Evolutionary conservation across 2,329 filamentous ascomycete genomes (phyloP).

Genomic region (Hymenoscyphus scutula): DNA sequence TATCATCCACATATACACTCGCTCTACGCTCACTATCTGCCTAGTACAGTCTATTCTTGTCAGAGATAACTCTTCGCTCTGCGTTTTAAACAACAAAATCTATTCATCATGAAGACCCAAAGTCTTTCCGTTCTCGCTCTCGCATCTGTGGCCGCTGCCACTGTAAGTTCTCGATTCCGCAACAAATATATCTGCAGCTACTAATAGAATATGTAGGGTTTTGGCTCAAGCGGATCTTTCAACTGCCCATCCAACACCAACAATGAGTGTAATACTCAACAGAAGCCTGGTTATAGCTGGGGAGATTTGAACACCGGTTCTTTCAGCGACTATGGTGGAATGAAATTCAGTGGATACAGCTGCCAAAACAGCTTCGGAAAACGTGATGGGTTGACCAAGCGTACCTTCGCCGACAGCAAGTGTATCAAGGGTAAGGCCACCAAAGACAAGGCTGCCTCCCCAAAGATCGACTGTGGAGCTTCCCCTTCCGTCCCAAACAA

Average conservation of each 20-base stretch:
- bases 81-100: constrained; percentile 23
- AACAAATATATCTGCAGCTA: neutral
- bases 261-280: constrained; percentile 73
- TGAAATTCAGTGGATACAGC: constrained; percentile 70
- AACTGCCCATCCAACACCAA: constrained; percentile 68
- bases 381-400: constrained; percentile 50
- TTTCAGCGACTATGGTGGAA: constrained; percentile 67
- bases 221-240: constrained; percentile 56
- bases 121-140: constrained; percentile 43
- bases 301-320: constrained; percentile 56
- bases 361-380: constrained; percentile 62
- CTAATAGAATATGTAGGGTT: constrained; percentile 39
- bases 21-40: constrained; percentile 28
- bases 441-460: constrained; percentile 46
- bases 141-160: constrained; percentile 47
- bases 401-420: constrained; percentile 44
- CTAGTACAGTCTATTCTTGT: constrained; percentile 26
- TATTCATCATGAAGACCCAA: constrained; percentile 42
- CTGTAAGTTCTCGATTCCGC: constrained; percentile 24
- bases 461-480: constrained; percentile 58
- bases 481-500: constrained; percentile 38
- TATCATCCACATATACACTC: constrained; percentile 18
- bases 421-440: constrained; percentile 56
- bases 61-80: constrained; percentile 16
- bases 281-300: constrained; percentile 73